phyloP scores from a whole-genome alignment of 2,329 filamentous ascomycete genomes.

The Sclerotinia sclerotiorum region DNA sequence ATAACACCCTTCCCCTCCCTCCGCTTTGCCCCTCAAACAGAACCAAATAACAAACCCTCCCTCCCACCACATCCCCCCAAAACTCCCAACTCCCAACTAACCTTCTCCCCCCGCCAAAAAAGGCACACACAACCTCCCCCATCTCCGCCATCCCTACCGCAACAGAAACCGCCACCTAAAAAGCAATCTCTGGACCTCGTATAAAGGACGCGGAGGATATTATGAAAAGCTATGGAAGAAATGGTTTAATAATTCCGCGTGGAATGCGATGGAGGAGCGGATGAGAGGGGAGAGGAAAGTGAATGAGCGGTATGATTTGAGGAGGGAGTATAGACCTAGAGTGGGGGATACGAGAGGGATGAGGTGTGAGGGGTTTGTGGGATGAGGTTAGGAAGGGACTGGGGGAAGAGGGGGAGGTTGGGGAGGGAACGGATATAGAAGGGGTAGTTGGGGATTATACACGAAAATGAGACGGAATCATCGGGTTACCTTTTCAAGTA shows the following conservation, averaged over 20 bases:
- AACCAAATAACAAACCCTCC: no score
- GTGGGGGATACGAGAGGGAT: constrained; percentile 28
- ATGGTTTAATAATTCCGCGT: constrained; percentile 36
- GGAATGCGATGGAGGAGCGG: constrained; percentile 32
- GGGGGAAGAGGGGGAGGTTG: no score
- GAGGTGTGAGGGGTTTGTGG: constrained; percentile 12
- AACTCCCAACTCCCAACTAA: background rate
- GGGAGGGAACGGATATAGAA: no score
- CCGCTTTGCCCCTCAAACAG: no score
- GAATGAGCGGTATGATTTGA: constrained; percentile 32
- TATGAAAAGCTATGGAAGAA: constrained; percentile 35
- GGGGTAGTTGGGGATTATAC: background rate
- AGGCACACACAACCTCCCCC: constrained; percentile 34
- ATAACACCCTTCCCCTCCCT: no score
- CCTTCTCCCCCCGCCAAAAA: no score
- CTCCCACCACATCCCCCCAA: no score
- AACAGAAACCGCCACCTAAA: constrained; percentile 19
- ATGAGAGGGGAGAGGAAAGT: constrained; percentile 24
- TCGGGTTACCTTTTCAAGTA: no score
- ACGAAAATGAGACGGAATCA: no score
- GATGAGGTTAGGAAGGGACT: background rate
- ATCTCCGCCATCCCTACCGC: constrained; percentile 21
- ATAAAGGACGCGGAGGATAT: constrained; percentile 31
- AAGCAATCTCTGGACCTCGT: constrained; percentile 33
- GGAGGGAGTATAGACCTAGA: constrained; percentile 24